Conservation (phyloP, 805 yeast species). For the Spathaspora hagerdaliae region DNA sequence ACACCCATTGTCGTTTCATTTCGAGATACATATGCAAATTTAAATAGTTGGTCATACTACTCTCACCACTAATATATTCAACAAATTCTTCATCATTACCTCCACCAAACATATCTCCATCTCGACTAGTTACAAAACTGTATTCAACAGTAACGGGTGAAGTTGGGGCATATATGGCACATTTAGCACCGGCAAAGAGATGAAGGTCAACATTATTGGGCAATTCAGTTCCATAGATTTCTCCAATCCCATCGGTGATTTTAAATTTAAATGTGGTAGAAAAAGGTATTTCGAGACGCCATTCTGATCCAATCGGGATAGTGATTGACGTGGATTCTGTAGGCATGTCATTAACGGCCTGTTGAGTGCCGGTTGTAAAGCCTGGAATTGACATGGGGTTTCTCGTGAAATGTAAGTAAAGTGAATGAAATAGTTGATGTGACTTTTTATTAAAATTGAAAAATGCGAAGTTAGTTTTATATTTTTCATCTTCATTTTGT, state of each 20-base stretch:
- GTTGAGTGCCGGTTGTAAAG: not conserved
- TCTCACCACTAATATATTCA: conserved; percentile 70
- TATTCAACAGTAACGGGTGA: conserved; percentile 47
- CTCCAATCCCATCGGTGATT: conserved; percentile 69
- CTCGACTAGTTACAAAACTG: conserved; percentile 3
- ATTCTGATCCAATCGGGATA: conserved; percentile 50
- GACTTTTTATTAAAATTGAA: too few relatives aligned
- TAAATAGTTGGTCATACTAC: conserved; percentile 58
- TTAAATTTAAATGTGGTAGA: conserved; percentile 48
- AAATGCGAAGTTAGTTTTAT: too few relatives aligned
- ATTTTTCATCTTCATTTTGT: too few relatives aligned
- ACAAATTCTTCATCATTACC: conserved; percentile 36
- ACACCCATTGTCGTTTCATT: conserved; percentile 35
- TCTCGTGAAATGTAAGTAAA: too few relatives aligned
- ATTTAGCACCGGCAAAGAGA: conserved; percentile 32
- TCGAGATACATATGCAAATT: conserved; percentile 78
- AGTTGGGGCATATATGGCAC: conserved; percentile 35
- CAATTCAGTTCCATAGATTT: conserved; percentile 89
- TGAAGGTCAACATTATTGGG: conserved; percentile 57
- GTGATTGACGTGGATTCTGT: conserved; percentile 11
- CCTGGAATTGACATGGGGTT: conserved; percentile 1
- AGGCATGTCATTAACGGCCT: not conserved
- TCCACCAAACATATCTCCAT: not conserved
- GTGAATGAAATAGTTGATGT: too few relatives aligned
- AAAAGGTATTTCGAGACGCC: conserved; percentile 70